A percentile compares a stretch with the other conserved stretches of the same genome.
These are phyloP conservation scores for Fomitiporia mediterranea DNA, from an alignment of 1,284 basidiomycete species.

Conservation along the genomic window DNA sequence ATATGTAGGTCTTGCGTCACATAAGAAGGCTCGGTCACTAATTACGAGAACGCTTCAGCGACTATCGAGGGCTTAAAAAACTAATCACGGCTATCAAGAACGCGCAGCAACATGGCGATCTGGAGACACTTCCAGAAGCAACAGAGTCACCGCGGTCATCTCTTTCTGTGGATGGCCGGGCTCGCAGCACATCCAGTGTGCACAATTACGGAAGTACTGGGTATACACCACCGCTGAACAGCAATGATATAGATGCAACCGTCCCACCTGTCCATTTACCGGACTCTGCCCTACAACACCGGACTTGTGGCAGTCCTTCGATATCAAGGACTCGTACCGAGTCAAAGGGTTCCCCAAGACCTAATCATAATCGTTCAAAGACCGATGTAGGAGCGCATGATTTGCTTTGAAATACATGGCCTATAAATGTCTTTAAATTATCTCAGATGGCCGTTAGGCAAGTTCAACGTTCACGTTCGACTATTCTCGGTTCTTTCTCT, in stretches of 20 bases:
- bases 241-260: not conserved
- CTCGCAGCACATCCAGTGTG: constrained; percentile 1
- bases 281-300: constrained; percentile 4
- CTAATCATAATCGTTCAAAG: constrained; percentile 7
- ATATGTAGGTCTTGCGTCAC: constrained; percentile 62
- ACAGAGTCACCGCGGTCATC: constrained; percentile 1
- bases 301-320: not conserved
- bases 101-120: constrained; percentile 33
- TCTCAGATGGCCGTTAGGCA: not conserved
- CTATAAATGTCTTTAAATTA: not conserved
- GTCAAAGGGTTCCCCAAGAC: no score
- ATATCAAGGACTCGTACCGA: not conserved
- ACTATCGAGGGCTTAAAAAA: constrained; percentile 71
- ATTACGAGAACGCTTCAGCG: constrained; percentile 40
- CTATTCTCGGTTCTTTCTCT: not conserved
- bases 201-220: constrained; percentile 13
- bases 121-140: constrained; percentile 10
- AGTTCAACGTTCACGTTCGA: constrained; percentile 1
- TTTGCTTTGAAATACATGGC: no score
- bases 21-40: no score
- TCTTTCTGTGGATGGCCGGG: constrained; percentile 5
- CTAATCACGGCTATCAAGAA: constrained; percentile 54
- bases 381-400: constrained; percentile 4
- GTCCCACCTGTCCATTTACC: constrained; percentile 10
- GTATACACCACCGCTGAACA: constrained; percentile 10